Percentiles rank a stretch among this genome's conserved stretches.
Evolutionary conservation across 768 basidiomycete species (phyloP).

Genomic region (Boletus rubescentipes): DNA sequence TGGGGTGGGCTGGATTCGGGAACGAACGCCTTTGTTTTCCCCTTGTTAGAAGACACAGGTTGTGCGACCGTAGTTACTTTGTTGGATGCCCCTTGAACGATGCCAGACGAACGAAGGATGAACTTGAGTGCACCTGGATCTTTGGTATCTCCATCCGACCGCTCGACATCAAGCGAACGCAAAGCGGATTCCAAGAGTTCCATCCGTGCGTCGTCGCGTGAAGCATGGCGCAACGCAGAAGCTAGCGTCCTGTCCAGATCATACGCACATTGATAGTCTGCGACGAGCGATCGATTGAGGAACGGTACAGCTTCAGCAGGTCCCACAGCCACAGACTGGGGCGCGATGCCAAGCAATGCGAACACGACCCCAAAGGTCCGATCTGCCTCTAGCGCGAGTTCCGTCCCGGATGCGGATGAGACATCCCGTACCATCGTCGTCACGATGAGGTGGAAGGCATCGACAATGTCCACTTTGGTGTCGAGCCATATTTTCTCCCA

Average conservation of each 20-base stretch:
- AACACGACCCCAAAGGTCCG: constrained; percentile 58
- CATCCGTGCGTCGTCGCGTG: constrained; percentile 56
- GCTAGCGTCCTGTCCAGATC: constrained; percentile 52
- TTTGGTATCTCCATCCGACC: constrained; percentile 13
- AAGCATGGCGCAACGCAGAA: constrained; percentile 41
- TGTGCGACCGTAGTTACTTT: constrained; percentile 35
- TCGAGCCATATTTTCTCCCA: constrained; percentile 74
- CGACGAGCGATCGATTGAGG: constrained; percentile 63
- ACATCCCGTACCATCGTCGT: constrained; percentile 50
- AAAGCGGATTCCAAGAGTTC: constrained; percentile 57
- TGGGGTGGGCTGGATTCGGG: constrained; percentile 13
- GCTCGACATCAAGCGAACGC: constrained; percentile 36
- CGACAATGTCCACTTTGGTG: constrained; percentile 70
- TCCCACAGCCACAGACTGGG: constrained; percentile 19
- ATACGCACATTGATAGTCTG: constrained; percentile 72
- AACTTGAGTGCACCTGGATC: constrained; percentile 62
- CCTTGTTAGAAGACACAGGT: constrained; percentile 28
- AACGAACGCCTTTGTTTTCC: constrained; percentile 40
- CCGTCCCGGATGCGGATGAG: constrained; percentile 40
- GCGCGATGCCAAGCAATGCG: constrained; percentile 49
- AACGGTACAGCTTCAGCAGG: constrained; percentile 46
- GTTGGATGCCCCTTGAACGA: constrained; percentile 28
- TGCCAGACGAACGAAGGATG: constrained; percentile 60
- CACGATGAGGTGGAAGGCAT: constrained; percentile 63
- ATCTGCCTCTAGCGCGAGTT: constrained; percentile 49